Evolutionary conservation across 1,284 basidiomycete genomes (phyloP).

Genomic region (Vanrija humicola): DNA sequence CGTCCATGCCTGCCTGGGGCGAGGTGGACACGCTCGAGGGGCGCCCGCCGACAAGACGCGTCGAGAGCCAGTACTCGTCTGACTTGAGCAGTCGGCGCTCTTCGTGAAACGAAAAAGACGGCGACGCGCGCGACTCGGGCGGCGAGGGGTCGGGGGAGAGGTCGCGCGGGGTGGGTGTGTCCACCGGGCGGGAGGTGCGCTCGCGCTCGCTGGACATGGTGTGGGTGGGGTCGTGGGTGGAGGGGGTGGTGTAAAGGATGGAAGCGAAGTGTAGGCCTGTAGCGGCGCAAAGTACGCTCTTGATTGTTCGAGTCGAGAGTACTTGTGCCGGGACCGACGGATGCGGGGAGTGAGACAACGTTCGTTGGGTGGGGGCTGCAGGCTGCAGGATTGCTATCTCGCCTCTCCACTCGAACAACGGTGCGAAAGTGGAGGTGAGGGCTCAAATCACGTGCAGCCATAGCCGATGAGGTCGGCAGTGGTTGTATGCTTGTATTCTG

Average conservation of each 20-base stretch:
- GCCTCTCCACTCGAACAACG: no score
- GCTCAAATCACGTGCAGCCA: no score
- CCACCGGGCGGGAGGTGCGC: not conserved
- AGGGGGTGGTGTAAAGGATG: not conserved
- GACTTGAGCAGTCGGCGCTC: slow-evolving; percentile 42
- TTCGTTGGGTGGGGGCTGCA: not conserved
- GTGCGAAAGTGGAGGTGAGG: no score
- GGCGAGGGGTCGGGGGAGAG: slow-evolving; percentile 10
- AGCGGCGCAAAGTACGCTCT: not conserved
- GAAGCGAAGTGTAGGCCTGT: not conserved
- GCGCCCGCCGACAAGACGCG: slow-evolving; percentile 41
- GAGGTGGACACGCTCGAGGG: slow-evolving; percentile 26
- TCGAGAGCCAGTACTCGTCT: slow-evolving; percentile 47
- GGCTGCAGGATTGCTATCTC: no score
- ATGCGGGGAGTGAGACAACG: not conserved
- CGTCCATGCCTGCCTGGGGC: not conserved
- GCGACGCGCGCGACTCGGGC: slow-evolving; percentile 27
- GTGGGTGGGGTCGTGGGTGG: not conserved
- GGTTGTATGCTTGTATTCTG: no score
- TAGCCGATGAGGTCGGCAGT: no score
- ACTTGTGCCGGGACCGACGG: no score
- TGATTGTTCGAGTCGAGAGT: no score
- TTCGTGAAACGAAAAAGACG: slow-evolving; percentile 49
- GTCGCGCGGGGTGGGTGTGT: slow-evolving; percentile 5
- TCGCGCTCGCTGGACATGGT: not conserved